These are phyloP conservation scores for Holtermanniella nyarrowii DNA, from an alignment of 768 basidiomycete genomes.

Conservation along the genomic window DNA sequence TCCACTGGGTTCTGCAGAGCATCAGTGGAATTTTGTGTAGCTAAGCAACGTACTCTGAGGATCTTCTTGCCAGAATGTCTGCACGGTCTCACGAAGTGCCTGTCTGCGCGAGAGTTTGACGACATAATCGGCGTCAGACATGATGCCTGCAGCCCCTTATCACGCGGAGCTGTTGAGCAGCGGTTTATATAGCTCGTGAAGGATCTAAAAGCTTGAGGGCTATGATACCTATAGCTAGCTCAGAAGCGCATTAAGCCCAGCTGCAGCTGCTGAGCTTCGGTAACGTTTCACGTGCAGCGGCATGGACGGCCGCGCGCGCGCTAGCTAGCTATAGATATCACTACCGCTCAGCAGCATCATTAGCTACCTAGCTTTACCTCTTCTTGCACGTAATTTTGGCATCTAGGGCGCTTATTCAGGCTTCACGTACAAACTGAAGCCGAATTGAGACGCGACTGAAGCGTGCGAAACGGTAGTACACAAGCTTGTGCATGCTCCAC, in stretches of 20 bases:
- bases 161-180: neutral
- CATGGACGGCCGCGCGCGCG: no score
- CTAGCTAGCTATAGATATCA: no score
- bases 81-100: conserved; percentile 25
- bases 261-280: no score
- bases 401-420: no score
- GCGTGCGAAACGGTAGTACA: conserved; percentile 6
- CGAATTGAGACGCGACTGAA: no score
- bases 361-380: no score
- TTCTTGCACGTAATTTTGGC: no score
- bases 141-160: conserved; percentile 7
- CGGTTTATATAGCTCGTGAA: neutral
- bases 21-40: neutral
- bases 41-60: conserved; percentile 20
- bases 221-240: neutral
- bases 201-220: neutral
- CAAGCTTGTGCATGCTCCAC: no score
- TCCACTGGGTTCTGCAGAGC: conserved; percentile 53
- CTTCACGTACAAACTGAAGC: no score
- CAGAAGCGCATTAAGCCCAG: neutral
- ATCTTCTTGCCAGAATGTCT: conserved; percentile 36
- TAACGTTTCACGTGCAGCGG: no score
- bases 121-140: conserved; percentile 39
- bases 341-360: no score
- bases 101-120: conserved; percentile 28